Base-by-base conservation (phyloP, 2,329 filamentous ascomycete genomes). In the Tetracladium maxilliforme region DNA sequence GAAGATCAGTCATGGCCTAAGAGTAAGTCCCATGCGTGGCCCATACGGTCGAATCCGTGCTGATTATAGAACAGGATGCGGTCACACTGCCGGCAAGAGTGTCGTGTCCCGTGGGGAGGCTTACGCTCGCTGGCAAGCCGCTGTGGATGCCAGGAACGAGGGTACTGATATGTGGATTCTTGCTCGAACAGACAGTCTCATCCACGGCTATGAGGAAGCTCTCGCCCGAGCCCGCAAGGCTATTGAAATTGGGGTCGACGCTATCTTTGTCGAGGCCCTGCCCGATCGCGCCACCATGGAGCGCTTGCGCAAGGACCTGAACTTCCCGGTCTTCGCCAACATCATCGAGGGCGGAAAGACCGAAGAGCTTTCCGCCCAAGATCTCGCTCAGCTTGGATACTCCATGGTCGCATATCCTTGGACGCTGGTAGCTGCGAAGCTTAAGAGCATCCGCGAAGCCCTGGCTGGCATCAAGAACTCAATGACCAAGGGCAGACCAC, bases 1-100 rank as follows among this genome's bases (percentile, higher is more conserved):
- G 56, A 61, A 28, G 55, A 60, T 27, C 56, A 60, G 31, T 56
- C 51, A 1, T 61, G 56, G 56, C 56, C 57, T 6, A 61, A 61
- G 28, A 38, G 56, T 60, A 28, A 33, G 47, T 16, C 19, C n/a
- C 18, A 8, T 15, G n/a, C 13, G 6, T 23, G 5, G 10, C 7
- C 6, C 10, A 6, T 9, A 27, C 18, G 6, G 7, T 15, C 9
- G 9, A 4, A 5, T 17, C 19, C 9, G 16, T 13, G 13, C 8
- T 14, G 10, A 16, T 11, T 19, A 26, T 13, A 15, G 3, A 7
- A 19, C 28, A 56, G 49, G 51, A n/a, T 56, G 52, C 19, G 51
- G 50, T 3, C 57, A 61, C 30, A 60, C 54, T 1, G 52, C 53
- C 19, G 56, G 55, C 1, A 61, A 60, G 32, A 43, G 43, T 1